phyloP scores from a whole-genome alignment of 2,329 filamentous ascomycete species.

The Huntiella decipiens region DNA sequence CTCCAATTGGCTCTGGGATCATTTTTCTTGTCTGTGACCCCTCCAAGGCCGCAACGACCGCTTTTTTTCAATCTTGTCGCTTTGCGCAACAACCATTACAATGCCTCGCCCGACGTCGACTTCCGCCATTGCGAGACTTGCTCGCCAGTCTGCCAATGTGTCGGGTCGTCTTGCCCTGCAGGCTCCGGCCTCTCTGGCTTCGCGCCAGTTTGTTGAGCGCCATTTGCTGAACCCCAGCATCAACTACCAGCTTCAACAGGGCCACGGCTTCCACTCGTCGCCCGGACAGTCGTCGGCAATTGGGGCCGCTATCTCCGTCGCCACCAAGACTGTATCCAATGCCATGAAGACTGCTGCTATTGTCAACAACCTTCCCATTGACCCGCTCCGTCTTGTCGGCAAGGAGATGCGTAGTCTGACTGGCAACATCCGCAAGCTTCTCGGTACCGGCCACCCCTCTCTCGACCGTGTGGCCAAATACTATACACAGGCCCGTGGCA shows the following conservation, averaged over 20 bases:
- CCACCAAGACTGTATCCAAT: slow-evolving; percentile 52
- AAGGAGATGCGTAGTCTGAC: slow-evolving; percentile 95
- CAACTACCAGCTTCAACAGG: slow-evolving; percentile 12
- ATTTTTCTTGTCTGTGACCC: slow-evolving; percentile 5
- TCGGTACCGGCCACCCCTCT: slow-evolving; percentile 85
- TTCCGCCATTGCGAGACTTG: slow-evolving; percentile 5
- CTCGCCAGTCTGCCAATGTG: background rate
- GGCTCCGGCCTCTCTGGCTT: slow-evolving; percentile 4
- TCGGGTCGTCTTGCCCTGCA: background rate
- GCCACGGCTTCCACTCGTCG: slow-evolving; percentile 25
- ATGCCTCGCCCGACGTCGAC: slow-evolving; percentile 8
- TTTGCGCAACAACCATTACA: slow-evolving; percentile 2
- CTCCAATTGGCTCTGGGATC: slow-evolving; percentile 5
- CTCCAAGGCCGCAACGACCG: background rate
- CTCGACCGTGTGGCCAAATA: slow-evolving; percentile 94
- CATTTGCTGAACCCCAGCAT: slow-evolving; percentile 5
- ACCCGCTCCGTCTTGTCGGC: slow-evolving; percentile 74
- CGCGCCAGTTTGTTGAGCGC: slow-evolving; percentile 6
- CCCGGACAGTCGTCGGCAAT: slow-evolving; percentile 41
- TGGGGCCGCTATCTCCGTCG: slow-evolving; percentile 53
- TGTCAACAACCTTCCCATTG: slow-evolving; percentile 48
- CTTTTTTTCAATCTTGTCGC: slow-evolving; percentile 1
- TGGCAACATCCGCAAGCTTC: slow-evolving; percentile 78
- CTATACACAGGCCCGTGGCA: slow-evolving; percentile 91
- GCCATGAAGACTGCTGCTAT: slow-evolving; percentile 43